Conservation (phyloP, 2,329 filamentous ascomycete species). For the Ophiostoma tasmaniense region DNA sequence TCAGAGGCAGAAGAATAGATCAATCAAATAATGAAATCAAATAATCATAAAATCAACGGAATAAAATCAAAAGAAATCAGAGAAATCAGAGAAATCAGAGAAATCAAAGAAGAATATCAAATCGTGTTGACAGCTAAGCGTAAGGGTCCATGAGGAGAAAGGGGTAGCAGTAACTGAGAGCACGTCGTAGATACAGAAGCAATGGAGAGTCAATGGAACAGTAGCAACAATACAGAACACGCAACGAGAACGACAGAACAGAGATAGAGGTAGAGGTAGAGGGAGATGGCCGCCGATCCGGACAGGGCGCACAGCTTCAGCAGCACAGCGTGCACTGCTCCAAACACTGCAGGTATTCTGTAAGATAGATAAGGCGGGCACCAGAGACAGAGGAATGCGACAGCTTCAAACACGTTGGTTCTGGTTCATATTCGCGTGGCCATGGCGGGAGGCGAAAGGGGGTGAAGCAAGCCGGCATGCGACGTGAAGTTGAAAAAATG, state of each 20-base stretch:
- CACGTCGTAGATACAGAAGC: not conserved
- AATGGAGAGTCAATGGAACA: not conserved
- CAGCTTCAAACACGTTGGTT: constrained; percentile 11
- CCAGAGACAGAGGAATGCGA: constrained; percentile 6
- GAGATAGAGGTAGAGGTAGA: not conserved
- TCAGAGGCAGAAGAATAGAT: not conserved
- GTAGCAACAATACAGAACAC: no score
- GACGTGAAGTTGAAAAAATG: constrained; percentile 8
- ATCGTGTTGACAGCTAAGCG: not conserved
- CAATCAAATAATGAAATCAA: not conserved
- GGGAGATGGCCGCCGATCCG: not conserved
- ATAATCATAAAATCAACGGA: not conserved
- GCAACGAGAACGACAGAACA: not conserved
- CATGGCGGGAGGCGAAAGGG: constrained; percentile 12
- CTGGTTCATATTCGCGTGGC: not conserved
- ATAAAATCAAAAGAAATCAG: not conserved
- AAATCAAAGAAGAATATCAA: not conserved
- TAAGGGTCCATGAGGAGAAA: not conserved
- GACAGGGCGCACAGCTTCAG: not conserved
- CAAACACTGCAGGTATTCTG: not conserved
- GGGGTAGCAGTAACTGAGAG: not conserved
- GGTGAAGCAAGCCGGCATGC: constrained; percentile 9
- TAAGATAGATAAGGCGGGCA: not conserved
- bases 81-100: not conserved
- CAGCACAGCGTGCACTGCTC: not conserved